Conservation (phyloP, 306 rosid genomes). For the Rosa chinensis region DNA sequence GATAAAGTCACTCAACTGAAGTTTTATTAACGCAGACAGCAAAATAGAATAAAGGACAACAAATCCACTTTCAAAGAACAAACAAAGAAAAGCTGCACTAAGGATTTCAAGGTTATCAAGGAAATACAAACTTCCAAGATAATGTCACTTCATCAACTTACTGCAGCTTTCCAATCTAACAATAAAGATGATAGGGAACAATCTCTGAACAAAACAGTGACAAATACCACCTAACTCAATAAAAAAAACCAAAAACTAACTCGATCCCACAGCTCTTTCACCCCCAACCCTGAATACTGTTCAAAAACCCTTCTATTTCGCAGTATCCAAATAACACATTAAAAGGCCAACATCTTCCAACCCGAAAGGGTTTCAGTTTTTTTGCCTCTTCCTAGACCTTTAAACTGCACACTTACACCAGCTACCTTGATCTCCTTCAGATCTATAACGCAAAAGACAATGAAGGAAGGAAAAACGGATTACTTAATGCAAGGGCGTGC, state of each 20-base stretch:
- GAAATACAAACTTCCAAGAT: background rate
- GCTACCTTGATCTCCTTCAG: background rate
- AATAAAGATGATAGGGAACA: background rate
- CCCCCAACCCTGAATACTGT: background rate
- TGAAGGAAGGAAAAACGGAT: background rate
- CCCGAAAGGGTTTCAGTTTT: background rate
- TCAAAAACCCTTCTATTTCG: background rate
- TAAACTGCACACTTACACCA: background rate
- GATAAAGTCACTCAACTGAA: conserved; percentile 3
- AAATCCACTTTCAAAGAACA: background rate
- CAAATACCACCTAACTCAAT: background rate
- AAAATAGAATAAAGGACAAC: background rate
- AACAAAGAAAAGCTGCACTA: background rate
- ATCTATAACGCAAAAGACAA: background rate
- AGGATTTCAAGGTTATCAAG: background rate
- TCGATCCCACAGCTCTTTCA: background rate
- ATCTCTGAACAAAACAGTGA: background rate
- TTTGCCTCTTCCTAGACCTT: background rate
- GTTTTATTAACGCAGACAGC: too few species aligned
- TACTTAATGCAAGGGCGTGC: background rate
- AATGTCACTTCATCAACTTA: background rate
- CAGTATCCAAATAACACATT: background rate
- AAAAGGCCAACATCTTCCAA: background rate
- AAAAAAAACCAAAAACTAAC: background rate
- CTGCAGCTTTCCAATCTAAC: background rate